These are phyloP conservation scores for Apiospora pterosperma DNA, from an alignment of 2,329 filamentous ascomycete genomes.

Conservation along the genomic window DNA sequence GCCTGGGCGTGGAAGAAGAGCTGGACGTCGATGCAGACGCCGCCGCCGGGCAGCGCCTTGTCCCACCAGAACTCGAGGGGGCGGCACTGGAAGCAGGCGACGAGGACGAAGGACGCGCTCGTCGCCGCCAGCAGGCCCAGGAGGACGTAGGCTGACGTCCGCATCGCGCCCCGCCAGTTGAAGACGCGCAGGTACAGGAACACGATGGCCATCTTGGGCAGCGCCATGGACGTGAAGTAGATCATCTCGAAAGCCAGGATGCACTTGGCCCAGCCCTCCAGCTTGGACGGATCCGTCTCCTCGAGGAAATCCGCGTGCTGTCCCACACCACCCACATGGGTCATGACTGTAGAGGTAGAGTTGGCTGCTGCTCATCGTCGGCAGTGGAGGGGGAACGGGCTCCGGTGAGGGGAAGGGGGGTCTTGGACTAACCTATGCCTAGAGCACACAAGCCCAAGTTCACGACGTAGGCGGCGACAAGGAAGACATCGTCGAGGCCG, in stretches of 20 bases:
- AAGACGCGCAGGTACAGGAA: constrained; percentile 28
- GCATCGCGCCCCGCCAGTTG: constrained; percentile 20
- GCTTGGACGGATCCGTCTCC: constrained; percentile 10
- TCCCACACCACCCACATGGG: constrained; percentile 21
- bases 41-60: constrained; percentile 5
- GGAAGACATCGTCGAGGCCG: constrained; percentile 15
- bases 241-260: constrained; percentile 24
- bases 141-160: constrained; percentile 13
- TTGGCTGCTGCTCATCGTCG: background rate
- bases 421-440: constrained; percentile 12
- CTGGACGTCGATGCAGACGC: constrained; percentile 19
- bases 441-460: constrained; percentile 19
- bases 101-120: constrained; percentile 18
- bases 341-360: constrained; percentile 14
- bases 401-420: background rate
- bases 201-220: constrained; percentile 27
- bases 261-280: constrained; percentile 18
- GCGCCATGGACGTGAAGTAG: constrained; percentile 24
- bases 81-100: constrained; percentile 19
- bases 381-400: background rate
- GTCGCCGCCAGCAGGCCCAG: constrained; percentile 17
- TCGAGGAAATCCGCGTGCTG: constrained; percentile 17
- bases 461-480: constrained; percentile 15
- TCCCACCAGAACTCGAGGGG: constrained; percentile 19
- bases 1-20: constrained; percentile 23